Conservation (phyloP, 1,284 basidiomycete genomes). For the Porodaedalea pini region DNA sequence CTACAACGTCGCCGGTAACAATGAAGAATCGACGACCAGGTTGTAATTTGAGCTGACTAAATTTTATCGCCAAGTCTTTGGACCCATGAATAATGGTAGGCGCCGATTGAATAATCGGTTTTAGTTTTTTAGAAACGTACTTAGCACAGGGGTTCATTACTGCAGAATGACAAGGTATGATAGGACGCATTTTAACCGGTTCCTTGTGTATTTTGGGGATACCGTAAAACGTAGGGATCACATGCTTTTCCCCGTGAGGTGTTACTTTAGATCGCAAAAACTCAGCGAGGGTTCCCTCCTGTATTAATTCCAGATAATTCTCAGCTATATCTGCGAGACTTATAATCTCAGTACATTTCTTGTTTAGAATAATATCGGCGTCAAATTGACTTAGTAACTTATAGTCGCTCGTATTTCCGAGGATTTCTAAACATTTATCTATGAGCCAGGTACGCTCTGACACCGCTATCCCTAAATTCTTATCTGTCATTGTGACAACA, state of each 20-base stretch:
- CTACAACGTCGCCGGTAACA: slow-evolving; percentile 32
- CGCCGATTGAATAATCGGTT: slow-evolving; percentile 29
- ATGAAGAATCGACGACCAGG: slow-evolving; percentile 22
- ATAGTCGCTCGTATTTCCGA: slow-evolving; percentile 14
- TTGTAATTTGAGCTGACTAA: slow-evolving; percentile 24
- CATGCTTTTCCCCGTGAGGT: not conserved
- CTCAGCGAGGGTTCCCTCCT: not conserved
- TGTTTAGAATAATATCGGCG: not conserved
- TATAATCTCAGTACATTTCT: not conserved
- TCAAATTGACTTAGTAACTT: not conserved
- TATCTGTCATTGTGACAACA: slow-evolving; percentile 13
- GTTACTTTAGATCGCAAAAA: not conserved
- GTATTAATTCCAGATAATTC: not conserved
- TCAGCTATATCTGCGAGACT: not conserved
- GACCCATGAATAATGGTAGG: slow-evolving; percentile 30
- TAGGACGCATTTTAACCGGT: slow-evolving; percentile 32
- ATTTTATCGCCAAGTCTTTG: slow-evolving; percentile 32
- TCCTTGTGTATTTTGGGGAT: slow-evolving; percentile 38
- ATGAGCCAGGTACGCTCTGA: slow-evolving; percentile 13
- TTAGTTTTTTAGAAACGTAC: slow-evolving; percentile 31
- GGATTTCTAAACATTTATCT: slow-evolving; percentile 12
- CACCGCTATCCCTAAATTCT: slow-evolving; percentile 16
- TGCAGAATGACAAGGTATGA: slow-evolving; percentile 34
- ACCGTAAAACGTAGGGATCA: slow-evolving; percentile 31
- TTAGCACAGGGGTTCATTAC: slow-evolving; percentile 33